Conservation (phyloP, 768 basidiomycete species). For the Mycena venus region DNA sequence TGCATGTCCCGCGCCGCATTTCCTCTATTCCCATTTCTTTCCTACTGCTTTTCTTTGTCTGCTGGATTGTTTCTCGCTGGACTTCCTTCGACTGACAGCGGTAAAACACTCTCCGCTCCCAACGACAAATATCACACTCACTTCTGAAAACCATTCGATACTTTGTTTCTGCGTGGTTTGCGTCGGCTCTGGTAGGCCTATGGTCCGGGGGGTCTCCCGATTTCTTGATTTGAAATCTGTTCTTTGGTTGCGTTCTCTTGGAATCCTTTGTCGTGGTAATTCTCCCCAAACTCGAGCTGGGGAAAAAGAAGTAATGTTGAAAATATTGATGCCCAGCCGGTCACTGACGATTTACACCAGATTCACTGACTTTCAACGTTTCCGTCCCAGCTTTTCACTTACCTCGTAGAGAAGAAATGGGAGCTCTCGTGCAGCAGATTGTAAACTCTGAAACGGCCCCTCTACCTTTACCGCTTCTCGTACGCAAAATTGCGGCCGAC, state of each 20-base stretch:
- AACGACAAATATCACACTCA: constrained; percentile 1
- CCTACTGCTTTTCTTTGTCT: not conserved
- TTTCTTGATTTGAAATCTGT: too few relatives aligned
- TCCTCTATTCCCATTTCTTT: not conserved
- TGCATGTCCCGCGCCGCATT: not conserved
- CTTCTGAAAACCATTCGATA: not conserved
- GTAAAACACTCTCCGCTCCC: not conserved
- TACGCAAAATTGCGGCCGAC: too few relatives aligned
- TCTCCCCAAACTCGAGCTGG: too few relatives aligned
- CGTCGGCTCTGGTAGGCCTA: not conserved
- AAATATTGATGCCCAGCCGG: not conserved
- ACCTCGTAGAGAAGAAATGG: too few relatives aligned
- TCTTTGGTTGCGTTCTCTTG: too few relatives aligned
- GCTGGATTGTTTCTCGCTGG: not conserved
- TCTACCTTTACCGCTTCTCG: too few relatives aligned
- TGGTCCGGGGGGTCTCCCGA: not conserved
- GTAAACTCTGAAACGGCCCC: not conserved
- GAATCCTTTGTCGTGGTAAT: too few relatives aligned
- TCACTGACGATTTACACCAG: too few relatives aligned
- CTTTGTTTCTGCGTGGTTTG: not conserved
- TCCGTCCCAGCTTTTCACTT: too few relatives aligned
- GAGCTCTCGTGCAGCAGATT: not conserved
- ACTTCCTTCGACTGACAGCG: not conserved
- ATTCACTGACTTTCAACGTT: too few relatives aligned
- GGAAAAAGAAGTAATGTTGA: too few relatives aligned